Evolutionary conservation across 495 filamentous ascomycete species (phyloP), one percentile per base, ranked within the genome.

Genomic region (Sporormia fimetaria): DNA sequence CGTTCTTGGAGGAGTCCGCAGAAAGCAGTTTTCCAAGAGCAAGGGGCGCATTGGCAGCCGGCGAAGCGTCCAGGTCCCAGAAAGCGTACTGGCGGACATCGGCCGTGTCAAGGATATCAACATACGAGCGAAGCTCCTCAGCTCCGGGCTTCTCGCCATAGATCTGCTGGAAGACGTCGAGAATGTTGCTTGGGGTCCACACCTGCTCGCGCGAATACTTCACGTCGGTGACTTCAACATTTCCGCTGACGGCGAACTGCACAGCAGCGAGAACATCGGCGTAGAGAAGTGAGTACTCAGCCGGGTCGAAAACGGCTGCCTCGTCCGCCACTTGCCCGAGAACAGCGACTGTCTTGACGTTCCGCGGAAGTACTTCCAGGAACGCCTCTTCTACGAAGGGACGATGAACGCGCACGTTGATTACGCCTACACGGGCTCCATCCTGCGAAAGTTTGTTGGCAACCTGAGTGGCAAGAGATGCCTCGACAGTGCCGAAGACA

Each of bases 301-400:
- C 78, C 28, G 68, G 59, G 57, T 94, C 87, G 26, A 74, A 68
- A 2, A 64, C 73, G 40, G 66, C 66, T 24, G 67, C 63, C 23
- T 68, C 56, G 29, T 73, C 68, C 20, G 61, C 60, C 40, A 80
- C 76, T 50, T 81, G 77, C 18, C 77, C 77, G 3, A 81, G 66
- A 17, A 80, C 69, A 24, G 77, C 77, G 40, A 96, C 69, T 16
- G 67, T 78, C 62, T 73, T 76, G 24, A 78, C 77, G 15, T 80
- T 81, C 51, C 73, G 66, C 6, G 90, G 87, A 9, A 98, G 68
- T 2, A 71, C 73, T 27, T 77, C 73, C 33, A 95, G 67, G 67
- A 98, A 98, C 38, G 82, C 83, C 51, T 90, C 82, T 63, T 98
- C 90, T 18, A 86, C 74, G 58, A 98, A 96, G 1, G 90, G 90